Base-by-base conservation (phyloP, 2,329 filamentous ascomycete species). In the Alternaria hordeiaustralica region DNA sequence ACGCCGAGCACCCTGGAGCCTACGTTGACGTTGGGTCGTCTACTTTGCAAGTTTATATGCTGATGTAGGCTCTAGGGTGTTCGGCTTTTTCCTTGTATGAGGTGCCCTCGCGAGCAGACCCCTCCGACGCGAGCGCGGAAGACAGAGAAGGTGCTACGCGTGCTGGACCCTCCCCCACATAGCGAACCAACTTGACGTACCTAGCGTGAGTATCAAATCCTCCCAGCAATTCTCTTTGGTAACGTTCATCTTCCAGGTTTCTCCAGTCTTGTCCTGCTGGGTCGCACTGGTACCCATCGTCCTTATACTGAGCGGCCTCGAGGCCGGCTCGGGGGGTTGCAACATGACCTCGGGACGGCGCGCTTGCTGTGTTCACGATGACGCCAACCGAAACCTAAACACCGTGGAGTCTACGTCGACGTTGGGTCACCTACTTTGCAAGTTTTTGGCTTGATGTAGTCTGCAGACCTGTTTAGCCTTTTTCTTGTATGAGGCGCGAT, bases 201-300 rank as follows among this genome's bases (percentile, higher is more conserved):
- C 78, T 53, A 84, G 71, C 1, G 83, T 83, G 56, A 85, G 69
- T 45, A 85, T 84, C 36, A 82, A 79, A 56, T 83, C 82, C 55
- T 83, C 79, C 83, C 83, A 85, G 47, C 83, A 79, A 69, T 84
- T 83, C 20, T 82, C 76, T 20, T 71, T 66, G 44, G 68, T 73
- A 5, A 84, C 79, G 6, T 71, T 66, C 63, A 74, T 71, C 44
- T 81, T 78, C 83, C 83, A 85, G 36, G 78, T 75, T 53, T 78
- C 73, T 18, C 83, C 83, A 12, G 81, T 78, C 67, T 81, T 82
- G 65, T 83, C 81, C 45, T 75, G 70, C 26, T 72, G 71, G 4
- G 78, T 76, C 46, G 75, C 78, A 61, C 72, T 71, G 8, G 77
- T 79, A 41, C 69, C 75, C 46, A 70, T 78, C 36, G 76, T 78